Evolutionary conservation across 163 green algal genomes (phyloP).

Genomic region (Chlamydomonas reinhardtii): DNA sequence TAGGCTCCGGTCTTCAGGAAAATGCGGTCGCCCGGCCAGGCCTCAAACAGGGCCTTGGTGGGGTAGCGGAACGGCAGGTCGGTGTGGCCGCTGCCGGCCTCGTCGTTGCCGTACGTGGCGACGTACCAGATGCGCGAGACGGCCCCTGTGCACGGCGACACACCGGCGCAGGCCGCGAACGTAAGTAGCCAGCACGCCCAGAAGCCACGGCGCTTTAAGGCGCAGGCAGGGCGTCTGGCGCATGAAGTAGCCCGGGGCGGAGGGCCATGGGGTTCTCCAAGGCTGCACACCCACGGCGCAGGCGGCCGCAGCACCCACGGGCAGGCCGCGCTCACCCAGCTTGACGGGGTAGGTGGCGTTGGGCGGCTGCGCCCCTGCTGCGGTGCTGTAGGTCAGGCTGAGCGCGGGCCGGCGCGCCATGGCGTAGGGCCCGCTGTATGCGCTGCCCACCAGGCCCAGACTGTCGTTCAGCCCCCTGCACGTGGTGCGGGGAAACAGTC

Average conservation of each 20-base stretch:
- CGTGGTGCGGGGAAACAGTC: too few relatives aligned
- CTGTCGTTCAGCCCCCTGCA: not conserved
- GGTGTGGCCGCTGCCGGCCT: not conserved
- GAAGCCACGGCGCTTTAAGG: too few relatives aligned
- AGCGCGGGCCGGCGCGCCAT: not conserved
- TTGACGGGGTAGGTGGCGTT: too few relatives aligned
- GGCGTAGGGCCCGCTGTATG: not conserved
- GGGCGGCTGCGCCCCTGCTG: too few relatives aligned
- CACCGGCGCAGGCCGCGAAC: too few relatives aligned
- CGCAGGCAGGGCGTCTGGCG: too few relatives aligned
- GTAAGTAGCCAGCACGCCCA: too few relatives aligned
- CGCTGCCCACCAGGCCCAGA: not conserved
- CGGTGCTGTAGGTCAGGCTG: not conserved
- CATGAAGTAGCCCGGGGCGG: too few relatives aligned
- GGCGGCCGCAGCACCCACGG: too few relatives aligned
- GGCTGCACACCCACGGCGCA: too few relatives aligned
- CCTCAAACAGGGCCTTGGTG: not conserved
- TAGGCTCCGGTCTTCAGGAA: not conserved
- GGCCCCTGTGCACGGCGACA: not conserved
- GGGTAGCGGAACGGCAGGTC: not conserved
- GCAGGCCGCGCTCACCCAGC: too few relatives aligned
- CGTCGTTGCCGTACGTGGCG: not conserved
- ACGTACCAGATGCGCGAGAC: not conserved
- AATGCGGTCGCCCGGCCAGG: not conserved
- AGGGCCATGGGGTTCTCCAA: too few relatives aligned